A percentile compares a stretch with the other conserved stretches of the same genome.
These are phyloP conservation scores for Rhododendron molle DNA, from an alignment of 148 eudicot genomes.

Conservation along the genomic window DNA sequence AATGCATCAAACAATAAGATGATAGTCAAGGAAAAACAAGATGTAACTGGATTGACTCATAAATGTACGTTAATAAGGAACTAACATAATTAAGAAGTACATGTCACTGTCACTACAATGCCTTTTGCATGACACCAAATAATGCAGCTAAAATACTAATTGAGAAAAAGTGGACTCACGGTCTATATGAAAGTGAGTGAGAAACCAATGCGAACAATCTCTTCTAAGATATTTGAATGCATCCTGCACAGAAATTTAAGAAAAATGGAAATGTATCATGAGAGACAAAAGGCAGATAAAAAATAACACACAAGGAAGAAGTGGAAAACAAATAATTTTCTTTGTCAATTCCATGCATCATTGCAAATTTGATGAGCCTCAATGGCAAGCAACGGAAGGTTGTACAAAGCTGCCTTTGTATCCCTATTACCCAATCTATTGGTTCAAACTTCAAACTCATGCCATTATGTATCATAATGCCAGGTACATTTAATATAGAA, in stretches of 20 bases:
- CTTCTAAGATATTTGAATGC: constrained; percentile 78
- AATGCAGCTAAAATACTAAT: constrained; percentile 4
- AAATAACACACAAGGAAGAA: background rate
- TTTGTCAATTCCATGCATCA: background rate
- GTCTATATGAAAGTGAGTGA: constrained; percentile 87
- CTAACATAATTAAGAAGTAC: background rate
- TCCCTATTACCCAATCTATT: background rate
- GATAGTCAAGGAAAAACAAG: background rate
- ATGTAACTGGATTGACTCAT: background rate
- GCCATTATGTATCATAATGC: background rate
- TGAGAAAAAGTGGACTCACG: constrained; percentile 50
- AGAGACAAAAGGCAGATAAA: background rate
- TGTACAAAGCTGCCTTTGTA: background rate
- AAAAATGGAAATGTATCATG: background rate
- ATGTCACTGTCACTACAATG: background rate
- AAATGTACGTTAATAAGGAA: background rate
- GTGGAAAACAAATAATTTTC: background rate
- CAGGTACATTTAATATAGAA: background rate
- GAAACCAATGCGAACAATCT: constrained; percentile 90
- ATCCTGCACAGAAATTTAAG: constrained; percentile 52
- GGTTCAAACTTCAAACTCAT: background rate
- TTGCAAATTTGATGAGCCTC: background rate
- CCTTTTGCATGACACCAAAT: background rate
- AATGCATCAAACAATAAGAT: background rate
- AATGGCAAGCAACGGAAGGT: background rate